phyloP scores from a whole-genome alignment of 2,329 filamentous ascomycete species.

The Diaporthe sp. region DNA sequence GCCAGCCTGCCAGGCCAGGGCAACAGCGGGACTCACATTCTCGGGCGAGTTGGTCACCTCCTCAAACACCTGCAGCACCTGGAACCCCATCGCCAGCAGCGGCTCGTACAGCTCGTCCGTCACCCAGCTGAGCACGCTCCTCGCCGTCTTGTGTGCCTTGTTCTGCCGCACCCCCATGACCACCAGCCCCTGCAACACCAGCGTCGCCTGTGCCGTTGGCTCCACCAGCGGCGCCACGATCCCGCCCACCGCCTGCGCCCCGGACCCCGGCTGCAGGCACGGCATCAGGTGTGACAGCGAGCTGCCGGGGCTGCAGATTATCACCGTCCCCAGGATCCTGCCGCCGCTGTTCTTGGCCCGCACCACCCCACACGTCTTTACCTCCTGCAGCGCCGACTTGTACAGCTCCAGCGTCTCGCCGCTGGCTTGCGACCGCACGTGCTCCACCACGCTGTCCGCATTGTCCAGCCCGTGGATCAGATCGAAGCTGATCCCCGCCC shows the following conservation, averaged over 20 bases:
- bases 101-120: constrained; percentile 78
- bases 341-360: constrained; percentile 79
- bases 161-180: constrained; percentile 85
- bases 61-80: constrained; percentile 82
- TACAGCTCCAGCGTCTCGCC: constrained; percentile 86
- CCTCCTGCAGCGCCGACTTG: constrained; percentile 76
- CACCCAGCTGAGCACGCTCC: constrained; percentile 84
- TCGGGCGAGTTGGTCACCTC: constrained; percentile 76
- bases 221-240: constrained; percentile 85
- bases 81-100: constrained; percentile 83
- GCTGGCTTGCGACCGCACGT: constrained; percentile 79
- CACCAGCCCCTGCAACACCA: constrained; percentile 81
- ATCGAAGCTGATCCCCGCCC: constrained; percentile 82
- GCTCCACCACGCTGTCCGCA: constrained; percentile 76
- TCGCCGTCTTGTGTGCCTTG: constrained; percentile 79
- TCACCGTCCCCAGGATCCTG: constrained; percentile 79
- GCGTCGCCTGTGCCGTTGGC: constrained; percentile 72
- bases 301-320: constrained; percentile 80
- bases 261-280: constrained; percentile 62
- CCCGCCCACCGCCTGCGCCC: constrained; percentile 69
- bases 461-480: constrained; percentile 85
- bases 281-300: constrained; percentile 77
- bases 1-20: background rate
- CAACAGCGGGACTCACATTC: constrained; percentile 51
- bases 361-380: constrained; percentile 81